Evolutionary conservation across 345 rosid genomes (phyloP), one percentile per base, ranked within the genome.

Genomic region (Cardamine resedifolia): DNA sequence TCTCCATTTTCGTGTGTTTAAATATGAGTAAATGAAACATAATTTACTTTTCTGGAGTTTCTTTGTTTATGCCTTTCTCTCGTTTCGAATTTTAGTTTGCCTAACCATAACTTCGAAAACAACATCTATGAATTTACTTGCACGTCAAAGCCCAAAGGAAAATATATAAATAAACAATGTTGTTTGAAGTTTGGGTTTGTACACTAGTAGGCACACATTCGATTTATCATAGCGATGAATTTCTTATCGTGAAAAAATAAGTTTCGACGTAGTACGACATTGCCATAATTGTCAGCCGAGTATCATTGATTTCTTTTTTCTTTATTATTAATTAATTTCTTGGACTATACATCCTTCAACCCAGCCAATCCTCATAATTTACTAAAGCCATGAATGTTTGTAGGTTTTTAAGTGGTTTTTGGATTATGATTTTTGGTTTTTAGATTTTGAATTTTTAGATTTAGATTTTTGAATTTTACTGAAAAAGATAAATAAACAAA

Each of bases 91-190:
- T 31, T 44, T 49, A n/a, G 50, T 59, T 12, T 16, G 59, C 59
- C 59, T 49, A 60, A 38, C 49, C 41, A 47, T 64, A 64, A 47
- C 27, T 61, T 18, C 5, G 61, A 61, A 58, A 61, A 71, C 52
- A 50, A 60, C 61, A 34, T 60, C 12, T 71, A 48, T 24, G 20
- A 24, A 59, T 24, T 59, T 33, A 49, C 67, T 71, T 71, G 60
- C 59, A 71, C 75, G 75, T 62, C 61, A 51, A 24, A 71, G 20
- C 20, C 30, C 44, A 51, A 41, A 51, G 19, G 39, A 23, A 48
- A 4, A 70, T 5, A 70, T 7, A 33, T 21, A 1, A 31, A 34
- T 47, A 38, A 38, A 50, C 24, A 61, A 51, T 51, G 43, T 3
- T 14, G 16, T 5, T n/a, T 39, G 2, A 41, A 27, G 7, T 47